Base-by-base conservation (phyloP, 768 basidiomycete genomes). In the Leccinum incarnatum region DNA sequence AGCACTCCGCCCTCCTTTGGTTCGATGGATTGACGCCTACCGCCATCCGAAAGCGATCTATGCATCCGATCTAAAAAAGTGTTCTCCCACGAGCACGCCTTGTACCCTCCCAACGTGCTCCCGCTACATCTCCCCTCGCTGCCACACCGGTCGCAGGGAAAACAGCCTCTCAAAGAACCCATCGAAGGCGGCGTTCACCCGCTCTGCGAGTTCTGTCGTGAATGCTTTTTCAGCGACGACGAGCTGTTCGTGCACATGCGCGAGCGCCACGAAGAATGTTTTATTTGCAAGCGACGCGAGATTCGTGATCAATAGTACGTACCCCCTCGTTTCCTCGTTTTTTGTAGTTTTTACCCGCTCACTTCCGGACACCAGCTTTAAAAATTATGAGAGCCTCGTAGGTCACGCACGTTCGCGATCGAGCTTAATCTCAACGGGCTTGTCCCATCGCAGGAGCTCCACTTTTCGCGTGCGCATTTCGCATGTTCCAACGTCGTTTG, bases 201-300 rank as follows among this genome's bases (percentile, higher is more conserved):
- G 0, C 65, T 90, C 2, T 95, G 93, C 71, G 84, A 85, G 66
- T 98, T 98, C 71, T 97, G 95, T 66, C 84, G 83, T n/a, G 89
- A 93, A 65, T 95, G 91, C 65, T 95, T 90, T 80, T 97, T 95
- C 70, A 78, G 88, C n/a, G 88, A 89, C 55, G 96, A 98, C 67
- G 95, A 95, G 66, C 76, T 98, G n/a, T 97, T 87, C 70, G 77
- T 86, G 23, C 97, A 99, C 72, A 92, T 98, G 88, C 84, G 95
- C 53, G 88, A 95, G 68, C 79, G 78, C 51, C 96, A 99, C 74
- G 96, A 99, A 72, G 95, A 98, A 67, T 98, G 96, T 71, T 97
- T 97, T 65, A 73, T 99, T 14, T 99, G 97, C 73, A 93, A 93
- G 69, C 81, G 89, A 29, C 83, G 88, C 56, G 93, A 88, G 7